These are phyloP conservation scores for Prototheca wickerhamii DNA, from an alignment of 163 green algal species.

Conservation along the genomic window DNA sequence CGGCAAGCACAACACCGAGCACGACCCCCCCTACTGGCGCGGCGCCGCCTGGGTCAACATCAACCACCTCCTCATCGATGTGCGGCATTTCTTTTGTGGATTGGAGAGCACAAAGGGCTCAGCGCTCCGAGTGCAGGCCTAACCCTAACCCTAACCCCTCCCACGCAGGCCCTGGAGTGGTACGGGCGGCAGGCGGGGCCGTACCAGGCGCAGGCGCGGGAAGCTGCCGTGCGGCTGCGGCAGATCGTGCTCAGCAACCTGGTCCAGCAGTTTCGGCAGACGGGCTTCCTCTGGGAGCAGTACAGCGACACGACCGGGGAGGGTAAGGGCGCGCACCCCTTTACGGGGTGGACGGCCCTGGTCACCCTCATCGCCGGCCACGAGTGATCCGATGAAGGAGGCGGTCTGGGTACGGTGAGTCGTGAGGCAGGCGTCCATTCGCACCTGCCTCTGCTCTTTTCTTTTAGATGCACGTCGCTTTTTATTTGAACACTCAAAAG, in stretches of 20 bases:
- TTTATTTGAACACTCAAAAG: no score
- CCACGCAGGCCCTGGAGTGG: conserved; percentile 44
- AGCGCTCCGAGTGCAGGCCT: not conserved
- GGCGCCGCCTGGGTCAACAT: conserved; percentile 89
- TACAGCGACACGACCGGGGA: conserved; percentile 71
- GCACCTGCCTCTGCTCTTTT: no score
- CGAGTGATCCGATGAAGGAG: no score
- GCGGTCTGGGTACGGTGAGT: not conserved
- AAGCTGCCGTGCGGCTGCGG: conserved; percentile 48
- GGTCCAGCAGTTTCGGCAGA: conserved; percentile 37
- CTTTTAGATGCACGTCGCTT: no score
- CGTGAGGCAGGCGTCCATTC: no score
- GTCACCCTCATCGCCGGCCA: conserved; percentile 67
- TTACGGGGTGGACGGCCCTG: conserved; percentile 90
- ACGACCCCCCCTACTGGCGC: conserved; percentile 91
- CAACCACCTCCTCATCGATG: conserved; percentile 72
- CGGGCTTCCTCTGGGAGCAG: conserved; percentile 72
- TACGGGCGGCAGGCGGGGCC: conserved; percentile 48
- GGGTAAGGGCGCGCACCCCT: conserved; percentile 80
- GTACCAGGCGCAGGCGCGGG: conserved; percentile 19
- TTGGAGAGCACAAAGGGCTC: not conserved
- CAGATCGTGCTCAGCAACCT: conserved; percentile 54
- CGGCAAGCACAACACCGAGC: conserved; percentile 69
- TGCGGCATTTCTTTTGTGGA: not conserved
- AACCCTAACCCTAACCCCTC: not conserved